A percentile compares a stretch with the other conserved stretches of the same genome.
These are phyloP conservation scores for Sanghuangporus weigelae DNA, from an alignment of 1,284 basidiomycete genomes.

Conservation along the genomic window DNA sequence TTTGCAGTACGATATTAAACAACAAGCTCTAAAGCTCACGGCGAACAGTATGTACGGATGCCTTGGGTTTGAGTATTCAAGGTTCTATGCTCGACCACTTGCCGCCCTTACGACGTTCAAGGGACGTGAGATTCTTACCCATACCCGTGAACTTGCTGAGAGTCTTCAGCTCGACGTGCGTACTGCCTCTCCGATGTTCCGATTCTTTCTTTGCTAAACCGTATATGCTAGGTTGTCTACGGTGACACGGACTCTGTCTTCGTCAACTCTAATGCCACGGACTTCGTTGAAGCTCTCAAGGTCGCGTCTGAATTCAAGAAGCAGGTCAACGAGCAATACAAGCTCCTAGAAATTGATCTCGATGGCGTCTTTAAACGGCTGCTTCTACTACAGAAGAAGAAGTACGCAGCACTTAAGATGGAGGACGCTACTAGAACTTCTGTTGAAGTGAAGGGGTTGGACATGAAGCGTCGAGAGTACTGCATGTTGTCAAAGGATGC, in stretches of 20 bases:
- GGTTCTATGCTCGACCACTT: conserved; percentile 96
- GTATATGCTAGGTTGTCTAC: conserved; percentile 77
- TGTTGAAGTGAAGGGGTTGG: conserved; percentile 93
- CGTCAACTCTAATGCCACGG: conserved; percentile 93
- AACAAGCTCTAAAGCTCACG: conserved; percentile 95
- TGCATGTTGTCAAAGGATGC: conserved; percentile 89
- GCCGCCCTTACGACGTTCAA: conserved; percentile 98
- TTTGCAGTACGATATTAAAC: conserved; percentile 91
- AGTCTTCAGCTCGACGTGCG: conserved; percentile 83
- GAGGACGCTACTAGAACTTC: conserved; percentile 73
- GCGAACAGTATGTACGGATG: conserved; percentile 99
- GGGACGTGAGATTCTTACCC: conserved; percentile 94
- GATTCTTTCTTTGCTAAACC: conserved; percentile 6
- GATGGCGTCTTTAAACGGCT: conserved; percentile 94
- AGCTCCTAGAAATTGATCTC: conserved; percentile 93
- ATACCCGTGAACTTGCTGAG: conserved; percentile 91
- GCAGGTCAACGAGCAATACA: conserved; percentile 93
- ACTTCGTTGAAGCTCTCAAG: conserved; percentile 83
- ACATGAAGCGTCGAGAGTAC: conserved; percentile 99
- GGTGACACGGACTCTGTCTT: conserved; percentile 99
- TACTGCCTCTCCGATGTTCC: background rate
- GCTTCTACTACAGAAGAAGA: conserved; percentile 96
- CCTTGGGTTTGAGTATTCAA: conserved; percentile 94
- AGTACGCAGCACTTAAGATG: conserved; percentile 96
- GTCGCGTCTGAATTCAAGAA: conserved; percentile 94